Conservation (phyloP, 192 early-diverging fungal genomes). For the Lobosporangium transversale region DNA sequence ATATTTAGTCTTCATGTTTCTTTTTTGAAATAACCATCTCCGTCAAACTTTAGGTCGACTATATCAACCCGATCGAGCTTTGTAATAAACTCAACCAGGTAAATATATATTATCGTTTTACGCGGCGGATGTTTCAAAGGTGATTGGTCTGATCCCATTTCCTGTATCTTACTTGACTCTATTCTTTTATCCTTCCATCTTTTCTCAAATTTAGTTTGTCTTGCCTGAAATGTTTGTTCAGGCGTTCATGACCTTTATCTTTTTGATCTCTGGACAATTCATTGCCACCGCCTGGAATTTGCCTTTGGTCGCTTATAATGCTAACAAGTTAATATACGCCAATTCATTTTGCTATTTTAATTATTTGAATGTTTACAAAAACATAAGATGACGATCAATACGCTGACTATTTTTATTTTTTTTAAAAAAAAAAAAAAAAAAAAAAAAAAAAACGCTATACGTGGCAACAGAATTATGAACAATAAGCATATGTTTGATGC, state of each 20-base stretch:
- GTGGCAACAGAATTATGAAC: conserved; percentile 71
- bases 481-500: conserved; percentile 96
- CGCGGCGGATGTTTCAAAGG: too few species aligned
- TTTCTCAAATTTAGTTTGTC: conserved; percentile 75
- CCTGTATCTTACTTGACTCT: too few species aligned
- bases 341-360: too few species aligned
- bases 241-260: conserved; percentile 81
- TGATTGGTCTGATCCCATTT: too few species aligned
- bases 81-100: conserved; percentile 96
- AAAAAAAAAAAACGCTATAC: too few species aligned
- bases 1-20: conserved; percentile 45
- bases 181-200: too few species aligned
- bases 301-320: conserved; percentile 87
- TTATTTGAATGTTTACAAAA: too few species aligned
- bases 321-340: too few species aligned
- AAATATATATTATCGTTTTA: conserved; percentile 6
- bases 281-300: conserved; percentile 85
- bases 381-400: conserved; percentile 32
- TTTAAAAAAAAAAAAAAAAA: too few species aligned
- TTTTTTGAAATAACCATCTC: too few species aligned
- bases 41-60: conserved; percentile 87
- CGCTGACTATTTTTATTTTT: too few species aligned
- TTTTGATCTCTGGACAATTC: conserved; percentile 91
- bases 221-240: conserved; percentile 93
- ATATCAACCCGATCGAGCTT: conserved; percentile 99